phyloP scores from a whole-genome alignment of 164 flowering plant species.

The Houttuynia cordata region DNA sequence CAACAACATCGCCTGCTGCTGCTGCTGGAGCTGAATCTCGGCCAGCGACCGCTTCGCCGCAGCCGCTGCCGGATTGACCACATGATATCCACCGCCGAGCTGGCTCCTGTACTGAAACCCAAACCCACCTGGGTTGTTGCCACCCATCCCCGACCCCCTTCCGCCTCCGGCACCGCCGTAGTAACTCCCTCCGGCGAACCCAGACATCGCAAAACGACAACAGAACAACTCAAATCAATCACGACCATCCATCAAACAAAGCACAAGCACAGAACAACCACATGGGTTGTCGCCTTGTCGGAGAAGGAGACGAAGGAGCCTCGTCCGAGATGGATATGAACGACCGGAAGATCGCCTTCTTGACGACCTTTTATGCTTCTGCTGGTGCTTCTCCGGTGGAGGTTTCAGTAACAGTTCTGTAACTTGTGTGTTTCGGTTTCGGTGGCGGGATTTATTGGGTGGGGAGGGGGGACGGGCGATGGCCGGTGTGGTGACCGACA shows the following conservation, averaged over 20 bases:
- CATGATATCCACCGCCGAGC: background rate
- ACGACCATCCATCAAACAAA: background rate
- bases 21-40: constrained; percentile 20
- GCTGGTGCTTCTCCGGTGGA: no score
- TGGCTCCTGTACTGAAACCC: background rate
- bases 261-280: background rate
- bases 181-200: constrained; percentile 7
- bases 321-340: no score
- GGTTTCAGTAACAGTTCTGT: no score
- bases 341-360: no score
- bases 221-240: background rate
- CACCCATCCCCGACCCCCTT: background rate
- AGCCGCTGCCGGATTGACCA: constrained; percentile 1
- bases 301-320: no score
- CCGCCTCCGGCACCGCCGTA: background rate
- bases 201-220: constrained; percentile 3
- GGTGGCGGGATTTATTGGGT: no score
- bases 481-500: constrained; percentile 3
- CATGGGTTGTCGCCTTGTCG: no score
- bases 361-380: no score
- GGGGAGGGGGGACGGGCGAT: background rate
- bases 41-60: constrained; percentile 46
- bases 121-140: background rate
- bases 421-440: no score
- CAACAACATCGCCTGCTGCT: constrained; percentile 14